A percentile compares a stretch with the other conserved stretches of the same genome.
phyloP scores from a whole-genome alignment of 805 yeast genomes.

The Wickerhamomyces ciferrii region DNA sequence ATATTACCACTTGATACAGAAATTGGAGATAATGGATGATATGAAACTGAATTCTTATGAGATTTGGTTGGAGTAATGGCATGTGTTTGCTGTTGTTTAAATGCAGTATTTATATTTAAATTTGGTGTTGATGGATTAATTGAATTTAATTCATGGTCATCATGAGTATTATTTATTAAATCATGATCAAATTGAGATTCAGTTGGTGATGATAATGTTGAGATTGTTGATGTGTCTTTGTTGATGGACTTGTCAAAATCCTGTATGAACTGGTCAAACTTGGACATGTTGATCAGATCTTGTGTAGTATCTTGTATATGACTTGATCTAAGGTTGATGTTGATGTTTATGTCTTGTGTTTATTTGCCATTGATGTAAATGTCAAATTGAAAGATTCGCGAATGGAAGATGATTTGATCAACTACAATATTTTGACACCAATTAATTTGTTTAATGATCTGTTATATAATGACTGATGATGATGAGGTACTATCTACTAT shows the following conservation, averaged over 20 bases:
- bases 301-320: neutral
- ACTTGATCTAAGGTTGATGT: too few species aligned
- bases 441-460: too few species aligned
- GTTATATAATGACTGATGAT: too few species aligned
- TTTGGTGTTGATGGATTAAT: neutral
- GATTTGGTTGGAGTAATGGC: constrained; percentile 22
- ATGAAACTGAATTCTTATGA: constrained; percentile 15
- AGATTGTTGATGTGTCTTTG: constrained; percentile 30
- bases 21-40: neutral
- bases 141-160: neutral
- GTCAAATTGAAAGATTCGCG: too few species aligned
- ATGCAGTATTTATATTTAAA: constrained; percentile 3
- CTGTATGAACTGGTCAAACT: constrained; percentile 32
- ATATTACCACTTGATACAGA: too few species aligned
- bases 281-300: constrained; percentile 8
- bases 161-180: constrained; percentile 2
- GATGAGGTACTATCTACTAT: too few species aligned
- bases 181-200: constrained; percentile 16
- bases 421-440: too few species aligned
- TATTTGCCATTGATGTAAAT: too few species aligned
- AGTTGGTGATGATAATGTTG: constrained; percentile 17
- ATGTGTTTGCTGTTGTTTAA: constrained; percentile 10
- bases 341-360: too few species aligned
- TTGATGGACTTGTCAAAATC: constrained; percentile 26
- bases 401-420: too few species aligned